These are phyloP conservation scores for Tremella yokohamensis DNA, from an alignment of 768 basidiomycete genomes.

Conservation along the genomic window DNA sequence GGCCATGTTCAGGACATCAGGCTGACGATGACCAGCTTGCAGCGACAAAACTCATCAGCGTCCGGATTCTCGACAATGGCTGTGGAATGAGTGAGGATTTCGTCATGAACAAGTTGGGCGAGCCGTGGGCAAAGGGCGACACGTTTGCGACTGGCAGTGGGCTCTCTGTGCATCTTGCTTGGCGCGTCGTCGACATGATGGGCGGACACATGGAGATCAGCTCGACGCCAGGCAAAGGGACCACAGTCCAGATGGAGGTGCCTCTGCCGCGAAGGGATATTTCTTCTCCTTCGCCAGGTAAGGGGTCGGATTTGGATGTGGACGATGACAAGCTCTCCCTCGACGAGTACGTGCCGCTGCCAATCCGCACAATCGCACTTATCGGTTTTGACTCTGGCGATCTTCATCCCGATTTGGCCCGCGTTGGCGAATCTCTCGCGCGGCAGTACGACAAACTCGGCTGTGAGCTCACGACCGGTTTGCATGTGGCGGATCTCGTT, in stretches of 20 bases:
- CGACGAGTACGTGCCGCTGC: slow-evolving; percentile 19
- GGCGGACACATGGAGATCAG: slow-evolving; percentile 46
- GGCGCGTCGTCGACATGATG: slow-evolving; percentile 42
- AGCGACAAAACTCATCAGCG: slow-evolving; percentile 29
- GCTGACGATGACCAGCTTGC: slow-evolving; percentile 15
- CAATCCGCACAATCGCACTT: slow-evolving; percentile 26
- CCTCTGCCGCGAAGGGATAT: slow-evolving; percentile 23
- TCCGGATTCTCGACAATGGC: slow-evolving; percentile 42
- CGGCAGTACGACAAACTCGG: slow-evolving; percentile 36
- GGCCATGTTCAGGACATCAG: background rate
- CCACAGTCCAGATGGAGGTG: slow-evolving; percentile 41
- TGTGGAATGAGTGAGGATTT: slow-evolving; percentile 31
- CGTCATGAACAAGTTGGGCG: slow-evolving; percentile 29
- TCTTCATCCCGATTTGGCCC: slow-evolving; percentile 9
- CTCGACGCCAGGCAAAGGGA: slow-evolving; percentile 37
- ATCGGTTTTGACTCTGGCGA: slow-evolving; percentile 28
- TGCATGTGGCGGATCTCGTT: slow-evolving; percentile 36
- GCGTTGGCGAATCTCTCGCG: slow-evolving; percentile 22
- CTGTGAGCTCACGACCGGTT: slow-evolving; percentile 20
- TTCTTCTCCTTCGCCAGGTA: slow-evolving; percentile 7
- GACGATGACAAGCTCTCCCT: slow-evolving; percentile 31
- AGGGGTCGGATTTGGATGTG: slow-evolving; percentile 2
- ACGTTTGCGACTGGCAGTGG: slow-evolving; percentile 37
- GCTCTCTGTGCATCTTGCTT: slow-evolving; percentile 44
- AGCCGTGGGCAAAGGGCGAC: slow-evolving; percentile 45